phyloP scores from a whole-genome alignment of 169 alveolate genomes.

The Cryptosporidium ryanae region DNA sequence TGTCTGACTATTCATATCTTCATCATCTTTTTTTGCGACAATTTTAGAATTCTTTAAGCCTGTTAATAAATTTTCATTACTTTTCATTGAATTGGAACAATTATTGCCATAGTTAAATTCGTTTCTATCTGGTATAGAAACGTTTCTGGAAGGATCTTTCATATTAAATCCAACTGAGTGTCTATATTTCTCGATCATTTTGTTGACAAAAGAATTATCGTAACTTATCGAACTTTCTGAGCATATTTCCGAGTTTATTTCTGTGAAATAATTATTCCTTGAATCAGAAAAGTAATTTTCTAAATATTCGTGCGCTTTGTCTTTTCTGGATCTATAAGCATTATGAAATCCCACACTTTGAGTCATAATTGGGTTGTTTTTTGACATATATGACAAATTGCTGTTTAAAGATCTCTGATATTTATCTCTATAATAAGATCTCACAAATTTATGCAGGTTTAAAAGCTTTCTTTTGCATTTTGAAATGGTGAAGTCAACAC shows the following conservation, averaged over 20 bases:
- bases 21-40: neutral
- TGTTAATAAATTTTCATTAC: neutral
- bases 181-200: conserved; percentile 25
- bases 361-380: no score
- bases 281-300: neutral
- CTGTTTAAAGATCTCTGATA: neutral
- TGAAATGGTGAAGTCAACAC: conserved; percentile 41
- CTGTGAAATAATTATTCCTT: neutral
- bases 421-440: conserved; percentile 7
- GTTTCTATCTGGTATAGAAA: neutral
- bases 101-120: neutral
- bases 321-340: neutral
- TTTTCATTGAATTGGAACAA: neutral
- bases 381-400: neutral
- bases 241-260: conserved; percentile 2
- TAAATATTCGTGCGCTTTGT: neutral
- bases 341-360: no score
- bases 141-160: neutral
- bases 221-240: conserved; percentile 52
- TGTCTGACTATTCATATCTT: neutral
- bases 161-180: neutral
- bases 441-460: conserved; percentile 16
- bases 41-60: no score
- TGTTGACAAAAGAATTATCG: conserved; percentile 29
- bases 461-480: conserved; percentile 35